Evolutionary conservation across 805 yeast species (phyloP).

Genomic region (Kodamaea fukazawae): DNA sequence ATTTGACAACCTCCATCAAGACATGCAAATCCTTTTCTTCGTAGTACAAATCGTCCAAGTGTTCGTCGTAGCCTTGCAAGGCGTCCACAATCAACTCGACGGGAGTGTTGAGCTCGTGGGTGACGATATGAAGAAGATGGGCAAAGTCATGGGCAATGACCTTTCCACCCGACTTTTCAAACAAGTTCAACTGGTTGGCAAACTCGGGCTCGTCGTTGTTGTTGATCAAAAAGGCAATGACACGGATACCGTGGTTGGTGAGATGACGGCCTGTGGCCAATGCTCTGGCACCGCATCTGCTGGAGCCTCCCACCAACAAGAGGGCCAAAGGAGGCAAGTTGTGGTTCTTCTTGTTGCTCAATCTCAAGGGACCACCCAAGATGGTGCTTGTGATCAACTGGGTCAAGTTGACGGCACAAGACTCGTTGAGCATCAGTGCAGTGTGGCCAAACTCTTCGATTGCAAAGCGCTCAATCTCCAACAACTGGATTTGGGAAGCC

Average conservation of each 20-base stretch:
- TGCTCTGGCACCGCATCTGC: conserved; percentile 70
- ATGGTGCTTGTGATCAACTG: conserved; percentile 51
- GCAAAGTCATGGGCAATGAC: conserved; percentile 34
- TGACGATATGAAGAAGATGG: conserved; percentile 33
- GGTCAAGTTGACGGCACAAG: conserved; percentile 65
- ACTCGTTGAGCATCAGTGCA: conserved; percentile 52
- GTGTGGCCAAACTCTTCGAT: conserved; percentile 50
- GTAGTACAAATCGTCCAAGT: conserved; percentile 53
- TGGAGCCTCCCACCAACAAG: conserved; percentile 63
- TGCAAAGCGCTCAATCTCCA: conserved; percentile 67
- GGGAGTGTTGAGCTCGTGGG: conserved; percentile 61
- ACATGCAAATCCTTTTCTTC: conserved; percentile 32
- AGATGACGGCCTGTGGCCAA: conserved; percentile 78
- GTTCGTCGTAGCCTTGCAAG: conserved; percentile 77
- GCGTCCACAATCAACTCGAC: conserved; percentile 81
- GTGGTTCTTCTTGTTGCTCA: conserved; percentile 59
- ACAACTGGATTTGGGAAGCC: conserved; percentile 74
- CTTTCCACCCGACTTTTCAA: conserved; percentile 69
- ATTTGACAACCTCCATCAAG: conserved; percentile 49
- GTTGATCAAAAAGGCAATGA: conserved; percentile 48
- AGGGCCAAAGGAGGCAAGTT: conserved; percentile 78
- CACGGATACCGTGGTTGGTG: conserved; percentile 69
- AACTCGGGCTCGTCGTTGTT: conserved; percentile 40
- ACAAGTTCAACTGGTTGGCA: conserved; percentile 50
- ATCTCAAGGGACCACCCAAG: conserved; percentile 66